Evolutionary conservation across 2,329 filamentous ascomycete genomes (phyloP), one percentile per base, ranked within the genome.

Genomic region (Phoma sp.): DNA sequence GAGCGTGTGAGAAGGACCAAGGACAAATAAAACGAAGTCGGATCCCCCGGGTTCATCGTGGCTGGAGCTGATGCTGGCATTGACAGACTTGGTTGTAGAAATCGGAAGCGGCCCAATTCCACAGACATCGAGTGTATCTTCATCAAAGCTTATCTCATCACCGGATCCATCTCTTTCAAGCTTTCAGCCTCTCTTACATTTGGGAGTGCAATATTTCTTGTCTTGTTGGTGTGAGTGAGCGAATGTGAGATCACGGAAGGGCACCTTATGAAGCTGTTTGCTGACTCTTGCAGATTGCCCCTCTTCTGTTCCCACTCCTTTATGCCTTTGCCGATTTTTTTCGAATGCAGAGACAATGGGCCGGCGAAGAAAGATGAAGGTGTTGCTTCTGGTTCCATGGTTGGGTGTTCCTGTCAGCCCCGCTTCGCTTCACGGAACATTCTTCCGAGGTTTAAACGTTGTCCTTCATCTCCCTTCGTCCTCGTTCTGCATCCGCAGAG

Each of bases 281-380:
- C 37, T 40, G 10, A 49, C n/a, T 25, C 6, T n/a, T 21, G 9
- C 46, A 49, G 46, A 4, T 17, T 15, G 12, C 12, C 22, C 6
- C 6, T 40, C 21, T 13, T 17, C 32, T 12, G 4, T 9, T 22
- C 13, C 31, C 2, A 6, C 21, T 6, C 7, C 10, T 1, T 9
- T 25, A 3, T 22, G 17, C 29, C 7, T 10, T 38, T 13, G 36
- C 21, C 21, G 9, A 38, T 21, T 12, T 12, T 38, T 38, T 15
- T 22, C 36, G 36, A 22, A 13, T 22, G 19, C 4, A 21, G 6
- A 40, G 3, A n/a, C 24, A 22, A 40, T 40, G 19, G 19, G 0
- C 10, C 22, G 38, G 27, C 12, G 38, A 39, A 97, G n/a, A 21
- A 12, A 38, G 24, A 17, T 2, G 36, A 22, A 12, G 8, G 36